These are phyloP conservation scores for Fagus crenata DNA, from an alignment of 306 rosid species.

Conservation along the genomic window DNA sequence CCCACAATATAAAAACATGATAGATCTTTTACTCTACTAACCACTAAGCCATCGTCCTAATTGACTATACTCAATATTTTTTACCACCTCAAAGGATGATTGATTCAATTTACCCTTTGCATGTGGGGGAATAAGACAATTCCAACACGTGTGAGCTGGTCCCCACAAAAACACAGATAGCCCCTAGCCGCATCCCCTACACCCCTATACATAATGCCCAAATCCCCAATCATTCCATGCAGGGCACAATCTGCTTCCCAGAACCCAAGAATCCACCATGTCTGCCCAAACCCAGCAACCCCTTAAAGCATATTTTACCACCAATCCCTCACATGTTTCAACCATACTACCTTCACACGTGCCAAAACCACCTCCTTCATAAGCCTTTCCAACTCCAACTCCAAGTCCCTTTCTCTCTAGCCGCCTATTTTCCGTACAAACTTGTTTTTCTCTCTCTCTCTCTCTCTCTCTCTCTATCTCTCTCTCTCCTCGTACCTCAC, in stretches of 20 bases:
- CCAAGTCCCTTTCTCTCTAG: slow-evolving; percentile 6
- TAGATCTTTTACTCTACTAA: too few species aligned
- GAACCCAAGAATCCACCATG: slow-evolving; percentile 51
- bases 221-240: slow-evolving; percentile 35
- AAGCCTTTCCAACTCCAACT: background rate
- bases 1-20: too few species aligned
- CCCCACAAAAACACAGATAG: slow-evolving; percentile 6
- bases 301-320: background rate
- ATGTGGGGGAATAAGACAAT: background rate
- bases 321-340: slow-evolving; percentile 12
- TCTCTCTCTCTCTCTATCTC: slow-evolving; percentile 4
- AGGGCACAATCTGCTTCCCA: slow-evolving; percentile 45
- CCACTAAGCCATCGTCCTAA: too few species aligned
- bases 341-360: slow-evolving; percentile 6
- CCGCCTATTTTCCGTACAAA: slow-evolving; percentile 37
- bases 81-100: too few species aligned
- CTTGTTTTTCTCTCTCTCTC: background rate
- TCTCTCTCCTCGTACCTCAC: slow-evolving; percentile 16
- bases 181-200: background rate
- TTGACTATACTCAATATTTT: too few species aligned
- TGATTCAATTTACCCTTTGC: background rate
- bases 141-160: slow-evolving; percentile 26
- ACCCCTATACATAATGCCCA: background rate
- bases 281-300: slow-evolving; percentile 45
- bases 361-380: slow-evolving; percentile 16